Base-by-base conservation (phyloP, 2,329 filamentous ascomycete species). In the Parafenestella ontariensis region DNA sequence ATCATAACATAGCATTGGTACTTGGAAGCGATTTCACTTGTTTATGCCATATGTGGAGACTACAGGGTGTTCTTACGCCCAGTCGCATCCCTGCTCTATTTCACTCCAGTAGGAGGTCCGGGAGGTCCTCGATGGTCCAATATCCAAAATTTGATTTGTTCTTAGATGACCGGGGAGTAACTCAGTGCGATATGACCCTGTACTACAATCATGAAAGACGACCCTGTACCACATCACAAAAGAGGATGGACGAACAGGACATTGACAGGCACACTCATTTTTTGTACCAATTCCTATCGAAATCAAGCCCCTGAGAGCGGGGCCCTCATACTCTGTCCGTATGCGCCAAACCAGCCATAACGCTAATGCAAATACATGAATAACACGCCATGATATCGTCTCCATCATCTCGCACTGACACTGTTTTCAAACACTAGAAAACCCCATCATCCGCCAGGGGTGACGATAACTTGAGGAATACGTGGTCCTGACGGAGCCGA, bases 241-340 rank as follows among this genome's bases (percentile, higher is more conserved):
- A 31, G 26, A 45, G 8, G 28, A 26, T 8, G 17, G 42, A 31
- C 20, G 4, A n/a, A n/a, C n/a, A n/a, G n/a, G n/a, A n/a, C n/a
- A n/a, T 18, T 21, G 17, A 39, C 31, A 45, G 23, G 43, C n/a
- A n/a, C n/a, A 42, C 28, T 18, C 17, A n/a, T 37, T 41, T 46
- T 43, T 44, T 29, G 18, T 54, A 41, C 28, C 13, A 17, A 42
- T 50, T 36, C 48, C 48, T 29, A 23, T 52, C 28, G 34, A 44
- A 44, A 18, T 5, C 23, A 28, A 45, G 29, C 42, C 28, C 42
- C 15, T 46, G 11, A 24, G 43, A 11, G n/a, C 8, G 20, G n/a
- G 5, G 17, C n/a, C n/a, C 17, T 18, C 18, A 15, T 36, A 9
- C 29, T 36, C 33, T 17, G 3, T 24, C 43, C 29, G 9, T 36